Evolutionary conservation across 108 stramenopile genomes (phyloP), one percentile per base, ranked within the genome.

Genomic region (Cyclotella baltica): DNA sequence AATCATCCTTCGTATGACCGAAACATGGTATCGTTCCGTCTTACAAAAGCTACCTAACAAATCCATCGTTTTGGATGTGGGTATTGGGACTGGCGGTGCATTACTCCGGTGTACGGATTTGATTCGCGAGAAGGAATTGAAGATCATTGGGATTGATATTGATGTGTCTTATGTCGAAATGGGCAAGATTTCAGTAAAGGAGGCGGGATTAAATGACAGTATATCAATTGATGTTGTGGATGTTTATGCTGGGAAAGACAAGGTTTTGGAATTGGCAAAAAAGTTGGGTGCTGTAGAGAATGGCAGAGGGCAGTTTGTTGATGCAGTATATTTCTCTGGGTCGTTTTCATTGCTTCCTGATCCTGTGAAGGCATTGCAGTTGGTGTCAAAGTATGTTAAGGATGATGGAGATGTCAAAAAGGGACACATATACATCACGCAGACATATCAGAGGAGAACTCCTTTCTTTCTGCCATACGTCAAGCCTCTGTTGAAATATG

Each of bases 311-410:
- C 23, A 67, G 28, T 72, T 53, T 27, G 83, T 89, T 51, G 88
- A 91, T 78, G 87, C 88, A 46, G 87, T 83, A 13, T 91, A 91
- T 71, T 91, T 91, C 53, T 83, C 81, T 25, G 90, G 90, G 15
- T 89, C 88, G 0, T 84, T 89, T 67, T 77, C 87, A 25, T 84
- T 91, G 36, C 71, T 91, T 18, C 90, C 90, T 11, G 87, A 89
- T 78, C 87, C 87, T 15, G 63, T 70, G 34, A 67, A 62, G 22
- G 90, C 90, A 50, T 72, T 91, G 62, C 59, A 66, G 19, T 62
- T 83, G n/a, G 80, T 85, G 20, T 23, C 75, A 2, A 31, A 50
- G 30, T 78, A 77, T 38, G 75, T 85, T 15, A 70, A 72, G n/a
- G 15, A 33, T 23, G 48, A 66, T 72, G 35, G 23, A 18, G 29